Evolutionary conservation across 257 asterid species (phyloP).

Genomic region (Przewalskia tangutica): DNA sequence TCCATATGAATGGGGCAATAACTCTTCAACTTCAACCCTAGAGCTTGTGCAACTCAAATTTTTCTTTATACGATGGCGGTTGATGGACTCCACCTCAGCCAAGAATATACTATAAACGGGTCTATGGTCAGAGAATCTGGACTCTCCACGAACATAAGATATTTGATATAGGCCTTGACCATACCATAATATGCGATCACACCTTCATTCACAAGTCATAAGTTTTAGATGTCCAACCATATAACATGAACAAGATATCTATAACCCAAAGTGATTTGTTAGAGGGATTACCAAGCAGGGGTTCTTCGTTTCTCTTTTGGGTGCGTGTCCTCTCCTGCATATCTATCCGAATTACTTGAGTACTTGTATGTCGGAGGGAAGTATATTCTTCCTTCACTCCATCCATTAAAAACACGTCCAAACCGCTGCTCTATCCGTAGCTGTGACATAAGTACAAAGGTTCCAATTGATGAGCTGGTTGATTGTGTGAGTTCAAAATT

Average conservation of each 20-base stretch:
- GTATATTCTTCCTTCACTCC: slow-evolving; percentile 82
- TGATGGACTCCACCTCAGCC: slow-evolving; percentile 83
- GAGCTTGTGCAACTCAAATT: slow-evolving; percentile 57
- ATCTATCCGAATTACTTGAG: slow-evolving; percentile 75
- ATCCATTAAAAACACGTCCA: slow-evolving; percentile 73
- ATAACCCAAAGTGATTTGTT: neutral
- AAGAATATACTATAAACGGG: slow-evolving; percentile 71
- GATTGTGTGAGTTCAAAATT: neutral
- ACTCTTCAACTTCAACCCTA: slow-evolving; percentile 85
- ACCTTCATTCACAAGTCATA: slow-evolving; percentile 42
- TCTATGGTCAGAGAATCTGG: slow-evolving; percentile 89
- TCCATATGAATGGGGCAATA: slow-evolving; percentile 53
- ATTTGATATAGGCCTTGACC: slow-evolving; percentile 84
- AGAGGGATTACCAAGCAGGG: slow-evolving; percentile 70
- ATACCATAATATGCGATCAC: slow-evolving; percentile 93
- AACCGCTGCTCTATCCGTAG: slow-evolving; percentile 64
- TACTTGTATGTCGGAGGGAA: slow-evolving; percentile 94
- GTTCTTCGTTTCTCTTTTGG: slow-evolving; percentile 84
- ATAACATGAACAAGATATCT: neutral
- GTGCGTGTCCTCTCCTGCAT: slow-evolving; percentile 68
- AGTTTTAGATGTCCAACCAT: neutral
- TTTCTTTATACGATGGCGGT: slow-evolving; percentile 52
- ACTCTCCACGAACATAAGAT: slow-evolving; percentile 94
- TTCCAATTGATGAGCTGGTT: neutral
- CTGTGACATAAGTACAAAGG: slow-evolving; percentile 30